These are phyloP conservation scores for Albophoma yamanashiensis DNA, from an alignment of 2,329 filamentous ascomycete species.

Conservation along the genomic window DNA sequence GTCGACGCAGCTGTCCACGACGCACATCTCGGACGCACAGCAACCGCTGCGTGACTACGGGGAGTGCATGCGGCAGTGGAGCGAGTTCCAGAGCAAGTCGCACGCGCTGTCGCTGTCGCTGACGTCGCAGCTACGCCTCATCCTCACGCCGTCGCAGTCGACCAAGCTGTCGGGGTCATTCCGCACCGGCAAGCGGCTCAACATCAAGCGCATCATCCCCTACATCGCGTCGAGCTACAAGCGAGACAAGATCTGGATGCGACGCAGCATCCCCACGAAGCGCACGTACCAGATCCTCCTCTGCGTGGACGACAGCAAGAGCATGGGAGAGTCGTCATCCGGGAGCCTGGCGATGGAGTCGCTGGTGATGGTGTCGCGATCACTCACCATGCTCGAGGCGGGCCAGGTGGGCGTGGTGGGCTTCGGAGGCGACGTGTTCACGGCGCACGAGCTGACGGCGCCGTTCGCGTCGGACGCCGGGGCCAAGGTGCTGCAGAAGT, in stretches of 20 bases:
- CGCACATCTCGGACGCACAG: conserved; percentile 48
- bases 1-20: conserved; percentile 58
- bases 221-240: conserved; percentile 98
- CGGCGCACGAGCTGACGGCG: conserved; percentile 75
- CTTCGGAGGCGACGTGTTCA: conserved; percentile 74
- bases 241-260: conserved; percentile 99
- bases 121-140: conserved; percentile 89
- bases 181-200: conserved; percentile 94
- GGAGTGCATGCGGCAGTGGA: conserved; percentile 67
- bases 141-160: conserved; percentile 85
- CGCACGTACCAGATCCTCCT: conserved; percentile 95
- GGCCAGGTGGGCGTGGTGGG: conserved; percentile 87
- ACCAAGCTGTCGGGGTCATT: conserved; percentile 96
- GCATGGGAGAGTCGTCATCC: conserved; percentile 74
- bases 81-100: conserved; percentile 71
- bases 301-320: conserved; percentile 89
- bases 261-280: conserved; percentile 81
- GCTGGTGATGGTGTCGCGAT: conserved; percentile 79
- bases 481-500: conserved; percentile 72
- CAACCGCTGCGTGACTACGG: conserved; percentile 35
- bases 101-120: conserved; percentile 79
- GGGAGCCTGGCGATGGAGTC: conserved; percentile 84
- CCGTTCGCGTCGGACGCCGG: conserved; percentile 70
- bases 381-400: conserved; percentile 84
- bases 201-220: conserved; percentile 98